A percentile compares a stretch with the other conserved stretches of the same genome.
These are phyloP conservation scores for Epithele typhae DNA, from an alignment of 768 basidiomycete species.

Conservation along the genomic window DNA sequence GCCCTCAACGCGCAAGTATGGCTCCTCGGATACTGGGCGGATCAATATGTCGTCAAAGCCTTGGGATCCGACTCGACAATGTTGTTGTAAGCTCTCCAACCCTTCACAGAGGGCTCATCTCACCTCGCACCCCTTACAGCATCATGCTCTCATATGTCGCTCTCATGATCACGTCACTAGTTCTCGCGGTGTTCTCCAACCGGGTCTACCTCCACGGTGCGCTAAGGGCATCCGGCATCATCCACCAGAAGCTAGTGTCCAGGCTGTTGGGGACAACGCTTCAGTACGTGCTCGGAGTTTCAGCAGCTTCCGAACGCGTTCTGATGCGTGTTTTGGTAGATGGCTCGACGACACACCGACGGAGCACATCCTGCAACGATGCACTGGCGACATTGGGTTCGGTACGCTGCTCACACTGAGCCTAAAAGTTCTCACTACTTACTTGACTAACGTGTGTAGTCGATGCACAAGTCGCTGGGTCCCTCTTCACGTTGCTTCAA, in stretches of 20 bases:
- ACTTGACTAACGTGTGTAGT: slow-evolving; percentile 24
- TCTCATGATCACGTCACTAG: slow-evolving; percentile 29
- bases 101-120: too few species aligned
- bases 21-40: slow-evolving; percentile 43
- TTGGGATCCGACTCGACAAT: too few species aligned
- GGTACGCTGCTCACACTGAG: slow-evolving; percentile 4
- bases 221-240: slow-evolving; percentile 48
- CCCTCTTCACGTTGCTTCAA: slow-evolving; percentile 30
- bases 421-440: not conserved
- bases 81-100: too few species aligned
- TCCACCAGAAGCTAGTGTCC: slow-evolving; percentile 48
- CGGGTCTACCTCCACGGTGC: slow-evolving; percentile 40
- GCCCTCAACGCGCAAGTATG: slow-evolving; percentile 16
- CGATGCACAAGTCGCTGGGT: slow-evolving; percentile 27
- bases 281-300: slow-evolving; percentile 28
- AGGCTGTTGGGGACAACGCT: slow-evolving; percentile 49
- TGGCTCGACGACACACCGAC: slow-evolving; percentile 47
- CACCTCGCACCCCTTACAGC: slow-evolving; percentile 28
- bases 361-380: slow-evolving; percentile 38
- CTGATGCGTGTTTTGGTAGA: slow-evolving; percentile 31
- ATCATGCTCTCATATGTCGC: slow-evolving; percentile 44
- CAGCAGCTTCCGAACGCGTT: slow-evolving; percentile 39
- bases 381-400: slow-evolving; percentile 14
- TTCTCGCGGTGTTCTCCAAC: slow-evolving; percentile 30
- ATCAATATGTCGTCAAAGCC: slow-evolving; percentile 27